Conservation (phyloP, 108 stramenopile genomes). For the Fragilariopsis cylindrus region DNA sequence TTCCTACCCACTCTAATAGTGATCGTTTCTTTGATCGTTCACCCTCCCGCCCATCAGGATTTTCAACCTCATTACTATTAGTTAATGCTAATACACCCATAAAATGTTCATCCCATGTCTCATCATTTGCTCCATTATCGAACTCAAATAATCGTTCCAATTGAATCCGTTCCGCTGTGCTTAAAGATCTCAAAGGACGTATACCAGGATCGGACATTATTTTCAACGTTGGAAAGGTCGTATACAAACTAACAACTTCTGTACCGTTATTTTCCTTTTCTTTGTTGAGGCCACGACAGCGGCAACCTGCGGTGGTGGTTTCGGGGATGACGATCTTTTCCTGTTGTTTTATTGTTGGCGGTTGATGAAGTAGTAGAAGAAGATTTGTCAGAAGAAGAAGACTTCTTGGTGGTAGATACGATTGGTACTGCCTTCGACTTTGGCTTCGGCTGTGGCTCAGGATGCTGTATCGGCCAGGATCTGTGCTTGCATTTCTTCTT, state of each 20-base stretch:
- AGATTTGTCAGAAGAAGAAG: too few species aligned
- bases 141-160: slow-evolving; percentile 12
- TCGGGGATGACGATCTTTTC: too few species aligned
- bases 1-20: slow-evolving; percentile 23
- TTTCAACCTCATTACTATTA: slow-evolving; percentile 59
- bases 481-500: too few species aligned
- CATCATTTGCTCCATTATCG: slow-evolving; percentile 8
- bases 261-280: too few species aligned
- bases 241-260: slow-evolving; percentile 3
- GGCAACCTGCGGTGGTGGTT: too few species aligned
- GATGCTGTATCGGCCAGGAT: too few species aligned
- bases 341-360: too few species aligned
- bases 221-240: not conserved
- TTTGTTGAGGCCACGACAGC: too few species aligned
- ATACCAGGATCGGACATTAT: not conserved
- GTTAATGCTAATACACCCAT: slow-evolving; percentile 67
- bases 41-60: slow-evolving; percentile 43
- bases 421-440: too few species aligned
- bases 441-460: too few species aligned
- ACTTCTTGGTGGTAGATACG: too few species aligned
- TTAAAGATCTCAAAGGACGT: slow-evolving; percentile 10
- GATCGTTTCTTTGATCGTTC: slow-evolving; percentile 37
- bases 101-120: slow-evolving; percentile 79
- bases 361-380: too few species aligned
- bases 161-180: slow-evolving; percentile 1